Conservation (phyloP, 345 rosid genomes). For the Brassica juncea region DNA sequence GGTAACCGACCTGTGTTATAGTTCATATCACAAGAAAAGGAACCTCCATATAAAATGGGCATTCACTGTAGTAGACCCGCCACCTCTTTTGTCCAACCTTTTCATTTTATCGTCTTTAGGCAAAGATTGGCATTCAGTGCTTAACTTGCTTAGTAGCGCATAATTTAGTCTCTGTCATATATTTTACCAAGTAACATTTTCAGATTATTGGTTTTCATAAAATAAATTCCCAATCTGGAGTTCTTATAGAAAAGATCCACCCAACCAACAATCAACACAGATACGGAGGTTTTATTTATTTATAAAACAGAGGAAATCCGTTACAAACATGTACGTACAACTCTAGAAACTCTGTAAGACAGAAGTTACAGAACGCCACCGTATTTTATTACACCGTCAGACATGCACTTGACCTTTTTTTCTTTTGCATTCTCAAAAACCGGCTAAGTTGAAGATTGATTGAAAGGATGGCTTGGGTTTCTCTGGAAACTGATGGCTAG, state of each 20-base stretch:
- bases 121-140: too few species aligned
- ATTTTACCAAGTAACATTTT: too few species aligned
- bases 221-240: neutral
- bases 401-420: neutral
- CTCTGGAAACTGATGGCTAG: conserved; percentile 12
- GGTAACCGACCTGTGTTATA: too few species aligned
- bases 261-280: neutral
- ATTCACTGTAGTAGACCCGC: too few species aligned
- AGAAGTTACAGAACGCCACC: neutral
- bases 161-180: too few species aligned
- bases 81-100: too few species aligned
- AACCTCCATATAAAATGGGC: too few species aligned
- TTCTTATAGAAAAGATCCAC: neutral
- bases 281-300: conserved; percentile 9
- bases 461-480: conserved; percentile 22
- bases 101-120: too few species aligned
- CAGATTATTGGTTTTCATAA: neutral
- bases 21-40: too few species aligned
- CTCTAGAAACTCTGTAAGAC: conserved; percentile 17
- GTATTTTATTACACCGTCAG: conserved; percentile 10
- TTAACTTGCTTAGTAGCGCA: too few species aligned
- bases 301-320: conserved; percentile 24
- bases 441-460: conserved; percentile 28
- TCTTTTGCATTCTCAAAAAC: conserved; percentile 24
- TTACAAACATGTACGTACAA: conserved; percentile 1